phyloP scores from a whole-genome alignment of 2,329 filamentous ascomycete species.

The Knufia fluminis region DNA sequence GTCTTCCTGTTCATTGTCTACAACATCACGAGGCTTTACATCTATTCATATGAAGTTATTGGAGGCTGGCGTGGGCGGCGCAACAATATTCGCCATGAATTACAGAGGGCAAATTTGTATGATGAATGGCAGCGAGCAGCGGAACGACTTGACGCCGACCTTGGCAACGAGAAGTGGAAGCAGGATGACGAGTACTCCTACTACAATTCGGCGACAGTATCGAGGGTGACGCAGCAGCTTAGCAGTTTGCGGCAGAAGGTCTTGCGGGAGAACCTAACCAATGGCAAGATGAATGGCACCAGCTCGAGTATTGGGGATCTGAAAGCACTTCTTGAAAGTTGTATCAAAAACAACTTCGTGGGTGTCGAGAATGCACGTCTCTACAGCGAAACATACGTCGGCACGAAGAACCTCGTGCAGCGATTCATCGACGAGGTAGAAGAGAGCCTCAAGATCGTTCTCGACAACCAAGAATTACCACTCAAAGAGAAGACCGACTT shows the following conservation, averaged over 20 bases:
- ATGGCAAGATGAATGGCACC: conserved; percentile 21
- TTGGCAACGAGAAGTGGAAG: conserved; percentile 57
- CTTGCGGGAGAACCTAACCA: conserved; percentile 29
- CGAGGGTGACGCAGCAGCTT: conserved; percentile 67
- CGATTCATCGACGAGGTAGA: conserved; percentile 68
- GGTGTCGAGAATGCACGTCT: conserved; percentile 86
- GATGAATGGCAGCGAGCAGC: conserved; percentile 75
- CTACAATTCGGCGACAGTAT: conserved; percentile 81
- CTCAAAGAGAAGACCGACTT: conserved; percentile 66
- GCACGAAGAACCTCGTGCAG: conserved; percentile 91
- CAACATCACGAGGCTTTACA: conserved; percentile 74
- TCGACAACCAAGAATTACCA: conserved; percentile 57
- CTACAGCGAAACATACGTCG: conserved; percentile 97
- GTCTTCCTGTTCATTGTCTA: conserved; percentile 64
- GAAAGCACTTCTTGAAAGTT: conserved; percentile 69
- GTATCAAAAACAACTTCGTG: conserved; percentile 95
- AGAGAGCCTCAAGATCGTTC: conserved; percentile 55
- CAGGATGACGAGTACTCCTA: conserved; percentile 54
- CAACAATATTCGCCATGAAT: conserved; percentile 58
- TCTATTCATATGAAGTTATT: conserved; percentile 84
- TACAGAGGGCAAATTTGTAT: conserved; percentile 67
- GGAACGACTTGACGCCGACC: conserved; percentile 65
- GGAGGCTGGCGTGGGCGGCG: conserved; percentile 79
- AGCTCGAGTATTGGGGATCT: conserved; percentile 59
- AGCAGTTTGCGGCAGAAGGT: conserved; percentile 35